phyloP scores from a whole-genome alignment of 2,329 filamentous ascomycete species.

The Talaromyces albobiverticillius region DNA sequence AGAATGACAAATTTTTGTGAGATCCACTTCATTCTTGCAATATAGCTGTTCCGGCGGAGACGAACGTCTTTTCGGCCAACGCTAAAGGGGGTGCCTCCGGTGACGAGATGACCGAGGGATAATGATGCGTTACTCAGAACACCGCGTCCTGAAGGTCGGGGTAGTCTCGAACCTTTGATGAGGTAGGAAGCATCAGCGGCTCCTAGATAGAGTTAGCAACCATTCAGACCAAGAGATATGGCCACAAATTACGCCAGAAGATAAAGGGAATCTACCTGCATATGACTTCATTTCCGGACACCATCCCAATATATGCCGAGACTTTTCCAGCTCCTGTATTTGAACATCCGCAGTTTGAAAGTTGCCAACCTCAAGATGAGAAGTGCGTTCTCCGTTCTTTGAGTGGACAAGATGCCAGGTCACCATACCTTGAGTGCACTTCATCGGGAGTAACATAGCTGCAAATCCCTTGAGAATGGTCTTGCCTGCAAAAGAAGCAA shows the following conservation, averaged over 20 bases:
- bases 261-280: conserved; percentile 18
- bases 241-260: too few relatives aligned
- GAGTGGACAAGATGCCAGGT: conserved; percentile 31
- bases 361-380: conserved; percentile 21
- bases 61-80: conserved; percentile 26
- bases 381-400: conserved; percentile 22
- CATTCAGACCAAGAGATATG: conserved; percentile 12
- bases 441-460: conserved; percentile 28
- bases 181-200: conserved; percentile 19
- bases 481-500: conserved; percentile 25
- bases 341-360: not conserved
- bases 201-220: conserved; percentile 15
- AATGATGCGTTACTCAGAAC: conserved; percentile 25
- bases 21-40: conserved; percentile 28
- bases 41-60: conserved; percentile 19
- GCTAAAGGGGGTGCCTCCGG: conserved; percentile 20
- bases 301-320: conserved; percentile 36
- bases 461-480: conserved; percentile 36
- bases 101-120: conserved; percentile 22
- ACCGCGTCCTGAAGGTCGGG: conserved; percentile 9
- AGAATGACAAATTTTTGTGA: conserved; percentile 24
- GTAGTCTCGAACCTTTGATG: conserved; percentile 19
- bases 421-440: conserved; percentile 14
- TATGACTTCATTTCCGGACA: conserved; percentile 21
- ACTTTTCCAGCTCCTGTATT: conserved; percentile 5